phyloP scores from a whole-genome alignment of 108 stramenopile genomes.

The Nitzschia putrida region DNA sequence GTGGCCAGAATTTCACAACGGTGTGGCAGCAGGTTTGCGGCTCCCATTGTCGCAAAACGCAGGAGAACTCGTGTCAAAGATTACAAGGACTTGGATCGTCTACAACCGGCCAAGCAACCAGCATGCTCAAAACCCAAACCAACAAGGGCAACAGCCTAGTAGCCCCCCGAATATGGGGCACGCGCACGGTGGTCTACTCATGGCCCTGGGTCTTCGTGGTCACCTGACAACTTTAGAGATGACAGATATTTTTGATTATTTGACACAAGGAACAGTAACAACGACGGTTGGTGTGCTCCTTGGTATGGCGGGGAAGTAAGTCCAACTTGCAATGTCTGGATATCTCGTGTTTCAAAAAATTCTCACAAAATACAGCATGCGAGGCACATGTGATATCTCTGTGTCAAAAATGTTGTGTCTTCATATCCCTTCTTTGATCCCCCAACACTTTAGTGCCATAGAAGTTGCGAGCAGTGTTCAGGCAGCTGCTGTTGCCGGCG shows the following conservation, averaged over 20 bases:
- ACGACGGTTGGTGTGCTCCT: slow-evolving; percentile 94
- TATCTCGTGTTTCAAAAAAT: no score
- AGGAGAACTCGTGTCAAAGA: slow-evolving; percentile 30
- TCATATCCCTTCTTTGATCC: slow-evolving; percentile 95
- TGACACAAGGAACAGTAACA: slow-evolving; percentile 93
- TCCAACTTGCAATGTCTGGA: not conserved
- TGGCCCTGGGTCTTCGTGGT: slow-evolving; percentile 93
- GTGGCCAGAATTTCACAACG: slow-evolving; percentile 99
- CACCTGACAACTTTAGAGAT: slow-evolving; percentile 90
- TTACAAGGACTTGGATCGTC: slow-evolving; percentile 95
- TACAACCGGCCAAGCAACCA: slow-evolving; percentile 77
- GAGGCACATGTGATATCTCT: slow-evolving; percentile 87
- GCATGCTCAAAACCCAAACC: slow-evolving; percentile 33
- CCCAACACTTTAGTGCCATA: slow-evolving; percentile 85
- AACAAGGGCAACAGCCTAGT: slow-evolving; percentile 10
- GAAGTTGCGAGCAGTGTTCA: slow-evolving; percentile 90
- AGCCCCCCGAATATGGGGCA: slow-evolving; percentile 37
- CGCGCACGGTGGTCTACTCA: slow-evolving; percentile 90
- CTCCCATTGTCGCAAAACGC: slow-evolving; percentile 50
- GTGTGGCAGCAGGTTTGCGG: slow-evolving; percentile 93
- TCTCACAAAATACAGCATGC: slow-evolving; percentile 42
- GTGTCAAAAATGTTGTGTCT: slow-evolving; percentile 97
- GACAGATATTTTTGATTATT: slow-evolving; percentile 96
- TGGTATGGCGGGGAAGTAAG: slow-evolving; percentile 91
- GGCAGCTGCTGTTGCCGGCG: slow-evolving; percentile 87